Base-by-base conservation (phyloP, 768 basidiomycete species). In the Suillus occidentalis region DNA sequence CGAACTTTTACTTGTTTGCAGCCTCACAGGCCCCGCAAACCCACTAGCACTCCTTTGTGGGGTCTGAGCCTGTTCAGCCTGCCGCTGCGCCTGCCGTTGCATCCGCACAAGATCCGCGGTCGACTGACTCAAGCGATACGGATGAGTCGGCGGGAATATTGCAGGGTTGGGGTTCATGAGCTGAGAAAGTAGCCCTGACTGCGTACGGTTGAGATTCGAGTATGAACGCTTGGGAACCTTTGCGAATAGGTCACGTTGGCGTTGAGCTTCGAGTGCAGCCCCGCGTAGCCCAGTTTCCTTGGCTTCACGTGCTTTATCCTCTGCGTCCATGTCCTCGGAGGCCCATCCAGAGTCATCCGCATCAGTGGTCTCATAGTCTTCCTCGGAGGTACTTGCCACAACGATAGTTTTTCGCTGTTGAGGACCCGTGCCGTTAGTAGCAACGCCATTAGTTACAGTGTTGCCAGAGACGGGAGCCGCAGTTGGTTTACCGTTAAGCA, bases 81-180 rank as follows among this genome's bases (percentile, higher is more conserved):
- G 60, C 57, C 65, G 57, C 45, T 65, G 22, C 67, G 69, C 60
- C 63, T 72, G 52, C 66, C 61, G 25, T 62, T 67, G 62, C 65
- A 65, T 71, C 64, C 52, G 59, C 10, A 69, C 57, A 50, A 89
- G 79, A 68, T 87, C 84, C 22, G 84, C 82, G 20, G 77, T 76
- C 9, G 82, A 81, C 63, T 80, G 83, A 20, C 79, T 85, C 18
- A 80, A 75, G 65, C 85, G 80, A 75, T 87, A 89, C 2, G 88
- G 85, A 73, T 88, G 89, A 47, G 79, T 82, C 1, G 76, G 73
- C 6, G 89, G 88, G 70, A 90, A 84, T 37, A 86, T 77, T 14
- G 78, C 71, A 22, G 88, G 87, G 70, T 89, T 84, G 0, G 91
- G 92, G 67, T 92, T 88, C 81, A 94, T 81, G 50, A 94, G 76